Percentiles rank a stretch among this genome's conserved stretches.
Evolutionary conservation across 129 eudicot species (phyloP).

Genomic region (Ambrosia artemisiifolia): DNA sequence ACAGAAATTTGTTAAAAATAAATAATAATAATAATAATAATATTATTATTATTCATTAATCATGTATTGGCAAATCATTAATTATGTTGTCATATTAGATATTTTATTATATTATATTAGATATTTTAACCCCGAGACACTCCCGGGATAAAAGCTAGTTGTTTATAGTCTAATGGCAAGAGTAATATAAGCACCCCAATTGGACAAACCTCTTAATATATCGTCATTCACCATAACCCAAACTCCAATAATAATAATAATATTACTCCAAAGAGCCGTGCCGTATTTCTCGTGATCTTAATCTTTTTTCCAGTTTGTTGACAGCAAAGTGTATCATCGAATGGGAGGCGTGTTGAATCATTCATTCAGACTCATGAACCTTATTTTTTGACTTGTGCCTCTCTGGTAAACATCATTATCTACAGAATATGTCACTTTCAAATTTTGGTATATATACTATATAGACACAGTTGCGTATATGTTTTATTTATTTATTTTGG

Average conservation of each 20-base stretch:
- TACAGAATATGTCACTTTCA: conserved; percentile 12
- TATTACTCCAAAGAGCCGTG: conserved; percentile 12
- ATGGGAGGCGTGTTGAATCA: conserved; percentile 24
- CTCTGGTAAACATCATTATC: conserved; percentile 21
- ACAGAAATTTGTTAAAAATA: too few relatives aligned
- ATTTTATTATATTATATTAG: too few relatives aligned
- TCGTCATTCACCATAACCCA: conserved; percentile 19
- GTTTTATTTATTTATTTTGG: neutral
- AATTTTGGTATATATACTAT: neutral
- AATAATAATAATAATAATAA: neutral
- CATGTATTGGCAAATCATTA: too few relatives aligned
- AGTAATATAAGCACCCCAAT: conserved; percentile 29
- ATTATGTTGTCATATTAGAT: too few relatives aligned
- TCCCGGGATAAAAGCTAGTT: too few relatives aligned
- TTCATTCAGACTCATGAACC: conserved; percentile 11
- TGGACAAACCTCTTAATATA: conserved; percentile 15
- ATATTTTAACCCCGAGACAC: too few relatives aligned
- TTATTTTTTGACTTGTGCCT: conserved; percentile 19
- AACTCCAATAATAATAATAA: neutral
- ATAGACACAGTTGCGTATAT: conserved; percentile 16
- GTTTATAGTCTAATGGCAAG: conserved; percentile 8
- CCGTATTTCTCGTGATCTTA: conserved; percentile 17
- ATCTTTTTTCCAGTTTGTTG: neutral
- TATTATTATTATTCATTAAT: too few relatives aligned
- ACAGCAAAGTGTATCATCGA: neutral